Conservation (phyloP, 2,329 filamentous ascomycete species). For the Colletotrichum endophyticum region DNA sequence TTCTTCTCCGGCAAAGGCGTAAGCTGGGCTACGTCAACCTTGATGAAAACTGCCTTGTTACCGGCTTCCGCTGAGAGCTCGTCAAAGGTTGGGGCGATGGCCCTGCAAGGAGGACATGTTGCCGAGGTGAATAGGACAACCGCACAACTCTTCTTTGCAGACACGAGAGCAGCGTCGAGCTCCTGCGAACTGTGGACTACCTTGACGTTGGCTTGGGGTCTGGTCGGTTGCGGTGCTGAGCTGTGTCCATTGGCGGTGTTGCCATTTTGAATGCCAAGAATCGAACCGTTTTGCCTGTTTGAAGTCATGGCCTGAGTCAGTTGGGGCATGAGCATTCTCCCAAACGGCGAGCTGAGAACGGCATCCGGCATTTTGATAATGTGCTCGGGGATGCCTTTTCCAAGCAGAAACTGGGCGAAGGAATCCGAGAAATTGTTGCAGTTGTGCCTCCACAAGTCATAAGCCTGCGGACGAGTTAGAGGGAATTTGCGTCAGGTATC, state of each 20-base stretch:
- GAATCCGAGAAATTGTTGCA: slow-evolving; percentile 99
- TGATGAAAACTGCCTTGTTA: slow-evolving; percentile 74
- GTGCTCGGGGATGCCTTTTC: slow-evolving; percentile 84
- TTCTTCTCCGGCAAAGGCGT: slow-evolving; percentile 49
- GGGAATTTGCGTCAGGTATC: neutral
- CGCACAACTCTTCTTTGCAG: slow-evolving; percentile 71
- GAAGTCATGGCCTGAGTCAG: slow-evolving; percentile 56
- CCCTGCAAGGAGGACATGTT: slow-evolving; percentile 84
- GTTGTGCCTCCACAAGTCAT: slow-evolving; percentile 90
- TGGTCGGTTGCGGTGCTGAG: slow-evolving; percentile 25
- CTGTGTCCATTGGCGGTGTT: slow-evolving; percentile 22
- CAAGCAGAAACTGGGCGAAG: slow-evolving; percentile 86
- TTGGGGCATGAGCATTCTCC: slow-evolving; percentile 84
- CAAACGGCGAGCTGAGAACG: slow-evolving; percentile 85
- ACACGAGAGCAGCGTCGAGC: slow-evolving; percentile 63
- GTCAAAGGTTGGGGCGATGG: slow-evolving; percentile 82
- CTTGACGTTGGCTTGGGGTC: slow-evolving; percentile 52
- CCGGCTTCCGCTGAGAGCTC: slow-evolving; percentile 77
- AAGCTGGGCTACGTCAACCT: slow-evolving; percentile 77
- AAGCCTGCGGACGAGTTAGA: slow-evolving; percentile 62
- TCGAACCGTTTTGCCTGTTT: slow-evolving; percentile 54
- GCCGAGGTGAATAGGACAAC: slow-evolving; percentile 92
- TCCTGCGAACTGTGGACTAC: slow-evolving; percentile 63
- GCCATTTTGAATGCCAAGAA: slow-evolving; percentile 52
- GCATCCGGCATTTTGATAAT: slow-evolving; percentile 86